A percentile compares a stretch with the other conserved stretches of the same genome.
These are phyloP conservation scores for Heritiera fomes DNA, from an alignment of 345 rosid genomes.

Conservation along the genomic window DNA sequence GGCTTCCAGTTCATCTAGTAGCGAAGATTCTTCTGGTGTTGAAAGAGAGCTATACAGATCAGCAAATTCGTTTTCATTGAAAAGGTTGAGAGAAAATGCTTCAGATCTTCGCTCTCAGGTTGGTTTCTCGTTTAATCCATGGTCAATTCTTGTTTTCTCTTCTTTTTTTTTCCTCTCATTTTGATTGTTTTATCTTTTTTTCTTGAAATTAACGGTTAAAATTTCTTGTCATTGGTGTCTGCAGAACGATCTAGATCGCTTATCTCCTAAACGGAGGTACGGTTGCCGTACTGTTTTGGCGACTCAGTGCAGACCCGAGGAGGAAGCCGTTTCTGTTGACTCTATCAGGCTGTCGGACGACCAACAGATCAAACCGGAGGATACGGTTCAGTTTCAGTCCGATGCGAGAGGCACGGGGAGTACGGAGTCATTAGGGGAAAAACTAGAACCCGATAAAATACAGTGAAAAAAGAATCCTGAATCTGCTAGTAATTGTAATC, in stretches of 20 bases:
- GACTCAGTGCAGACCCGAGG: slow-evolving; percentile 16
- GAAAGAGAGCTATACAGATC: slow-evolving; percentile 21
- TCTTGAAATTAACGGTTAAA: not conserved
- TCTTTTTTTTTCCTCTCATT: not conserved
- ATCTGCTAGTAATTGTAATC: slow-evolving; percentile 17
- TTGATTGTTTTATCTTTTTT: not conserved
- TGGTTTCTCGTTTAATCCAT: not conserved
- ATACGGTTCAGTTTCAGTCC: not conserved
- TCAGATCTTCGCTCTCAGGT: slow-evolving; percentile 42
- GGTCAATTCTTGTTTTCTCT: not conserved
- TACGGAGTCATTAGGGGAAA: slow-evolving; percentile 16
- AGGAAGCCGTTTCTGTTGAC: slow-evolving; percentile 25
- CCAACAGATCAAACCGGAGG: slow-evolving; percentile 20
- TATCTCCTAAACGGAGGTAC: slow-evolving; percentile 19
- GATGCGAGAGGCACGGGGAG: slow-evolving; percentile 17
- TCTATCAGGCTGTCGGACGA: slow-evolving; percentile 24
- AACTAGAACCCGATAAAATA: not conserved
- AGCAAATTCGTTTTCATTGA: slow-evolving; percentile 21
- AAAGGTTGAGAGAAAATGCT: slow-evolving; percentile 27
- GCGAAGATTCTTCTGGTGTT: slow-evolving; percentile 29
- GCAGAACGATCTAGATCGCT: slow-evolving; percentile 27
- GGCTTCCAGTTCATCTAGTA: slow-evolving; percentile 38
- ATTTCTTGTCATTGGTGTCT: not conserved
- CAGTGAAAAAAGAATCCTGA: not conserved
- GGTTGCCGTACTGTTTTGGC: slow-evolving; percentile 11